Conservation (phyloP, 1,139 yeast species). For the Blastobotrys elegans region DNA sequence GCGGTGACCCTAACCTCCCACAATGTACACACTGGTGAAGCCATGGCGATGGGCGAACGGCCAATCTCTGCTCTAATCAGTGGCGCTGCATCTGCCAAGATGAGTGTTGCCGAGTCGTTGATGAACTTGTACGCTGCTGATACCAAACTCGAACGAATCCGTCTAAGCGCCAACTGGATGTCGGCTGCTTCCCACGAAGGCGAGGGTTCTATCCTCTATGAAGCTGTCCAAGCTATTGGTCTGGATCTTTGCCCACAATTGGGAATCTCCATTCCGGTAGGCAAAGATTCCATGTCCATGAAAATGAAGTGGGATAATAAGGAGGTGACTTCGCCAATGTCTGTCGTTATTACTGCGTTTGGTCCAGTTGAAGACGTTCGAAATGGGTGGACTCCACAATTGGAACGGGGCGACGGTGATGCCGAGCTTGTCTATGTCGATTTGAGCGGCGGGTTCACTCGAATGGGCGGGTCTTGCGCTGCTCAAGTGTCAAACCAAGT, state of each 20-base stretch:
- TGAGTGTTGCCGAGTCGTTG: constrained; percentile 94
- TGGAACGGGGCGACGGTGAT: constrained; percentile 41
- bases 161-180: constrained; percentile 99
- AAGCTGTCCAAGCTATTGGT: constrained; percentile 96
- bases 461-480: constrained; percentile 88
- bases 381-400: constrained; percentile 92
- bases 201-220: constrained; percentile 92
- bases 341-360: constrained; percentile 89
- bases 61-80: constrained; percentile 87
- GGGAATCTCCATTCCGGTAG: constrained; percentile 92
- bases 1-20: constrained; percentile 93
- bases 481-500: constrained; percentile 90
- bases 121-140: constrained; percentile 89
- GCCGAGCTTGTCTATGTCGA: constrained; percentile 76
- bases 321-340: constrained; percentile 91
- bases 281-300: constrained; percentile 99
- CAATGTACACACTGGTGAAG: constrained; percentile 81
- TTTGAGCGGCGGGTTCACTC: constrained; percentile 51
- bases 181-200: constrained; percentile 94
- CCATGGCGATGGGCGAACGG: constrained; percentile 95
- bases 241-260: constrained; percentile 89
- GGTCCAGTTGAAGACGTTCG: constrained; percentile 81
- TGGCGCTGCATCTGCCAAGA: constrained; percentile 94
- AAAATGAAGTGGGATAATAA: constrained; percentile 92
- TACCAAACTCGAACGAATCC: constrained; percentile 67